Evolutionary conservation across 1,284 basidiomycete genomes (phyloP).

Genomic region (Papiliotrema nemorosa): DNA sequence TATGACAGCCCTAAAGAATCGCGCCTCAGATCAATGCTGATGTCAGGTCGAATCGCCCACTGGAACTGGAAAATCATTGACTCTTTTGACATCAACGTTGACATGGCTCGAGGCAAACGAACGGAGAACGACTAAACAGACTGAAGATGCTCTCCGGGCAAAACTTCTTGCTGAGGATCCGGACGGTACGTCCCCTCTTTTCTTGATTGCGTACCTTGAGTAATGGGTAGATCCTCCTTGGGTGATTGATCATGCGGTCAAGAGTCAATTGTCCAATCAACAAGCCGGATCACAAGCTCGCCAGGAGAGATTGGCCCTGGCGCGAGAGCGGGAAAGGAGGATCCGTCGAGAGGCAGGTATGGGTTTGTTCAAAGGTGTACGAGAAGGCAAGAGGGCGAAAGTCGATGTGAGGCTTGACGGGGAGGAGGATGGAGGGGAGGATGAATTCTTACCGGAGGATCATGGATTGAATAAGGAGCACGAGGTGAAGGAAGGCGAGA

Average conservation of each 20-base stretch:
- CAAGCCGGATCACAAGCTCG: slow-evolving; percentile 64
- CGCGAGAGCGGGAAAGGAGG: slow-evolving; percentile 62
- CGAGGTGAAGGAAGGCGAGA: slow-evolving; percentile 52
- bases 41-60: slow-evolving; percentile 70
- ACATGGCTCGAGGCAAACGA: slow-evolving; percentile 65
- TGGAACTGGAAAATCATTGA: slow-evolving; percentile 87
- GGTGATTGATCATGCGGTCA: slow-evolving; percentile 73
- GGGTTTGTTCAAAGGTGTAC: slow-evolving; percentile 12
- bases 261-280: slow-evolving; percentile 61
- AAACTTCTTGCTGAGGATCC: slow-evolving; percentile 36
- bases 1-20: slow-evolving; percentile 6
- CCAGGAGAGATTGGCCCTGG: slow-evolving; percentile 59
- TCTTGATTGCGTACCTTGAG: not conserved
- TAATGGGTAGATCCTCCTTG: slow-evolving; percentile 62
- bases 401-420: slow-evolving; percentile 32
- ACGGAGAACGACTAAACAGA: slow-evolving; percentile 26
- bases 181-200: slow-evolving; percentile 24
- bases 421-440: slow-evolving; percentile 24
- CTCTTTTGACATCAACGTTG: slow-evolving; percentile 70
- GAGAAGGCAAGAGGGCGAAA: slow-evolving; percentile 12
- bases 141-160: slow-evolving; percentile 26
- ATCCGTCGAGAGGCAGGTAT: slow-evolving; percentile 29
- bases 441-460: slow-evolving; percentile 65
- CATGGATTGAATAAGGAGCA: slow-evolving; percentile 14
- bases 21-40: not conserved